These are phyloP conservation scores for Lactarius quietus DNA, from an alignment of 768 basidiomycete species.

Conservation along the genomic window DNA sequence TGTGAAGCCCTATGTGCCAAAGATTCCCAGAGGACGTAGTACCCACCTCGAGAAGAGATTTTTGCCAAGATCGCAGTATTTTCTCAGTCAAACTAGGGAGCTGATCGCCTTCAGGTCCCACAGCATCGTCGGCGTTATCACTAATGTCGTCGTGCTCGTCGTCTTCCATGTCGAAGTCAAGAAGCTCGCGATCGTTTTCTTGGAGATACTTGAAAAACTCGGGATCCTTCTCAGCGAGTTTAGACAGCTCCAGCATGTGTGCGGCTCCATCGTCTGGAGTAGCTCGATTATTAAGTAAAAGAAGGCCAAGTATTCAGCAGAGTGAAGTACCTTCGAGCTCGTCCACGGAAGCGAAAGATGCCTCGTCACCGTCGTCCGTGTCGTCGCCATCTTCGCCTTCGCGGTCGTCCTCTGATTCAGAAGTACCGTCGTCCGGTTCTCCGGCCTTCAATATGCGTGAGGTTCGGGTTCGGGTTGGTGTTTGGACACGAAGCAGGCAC, in stretches of 20 bases:
- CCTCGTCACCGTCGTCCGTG: constrained; percentile 56
- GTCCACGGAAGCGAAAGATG: constrained; percentile 74
- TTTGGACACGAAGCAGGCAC: not conserved
- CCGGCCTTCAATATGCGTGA: constrained; percentile 28
- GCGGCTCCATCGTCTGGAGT: constrained; percentile 60
- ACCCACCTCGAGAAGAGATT: constrained; percentile 75
- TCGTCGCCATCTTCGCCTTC: constrained; percentile 37
- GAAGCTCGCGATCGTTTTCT: constrained; percentile 90
- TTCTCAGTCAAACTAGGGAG: constrained; percentile 62
- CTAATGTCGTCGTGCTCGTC: constrained; percentile 44
- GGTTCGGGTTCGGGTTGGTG: not conserved
- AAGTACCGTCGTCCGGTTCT: constrained; percentile 38
- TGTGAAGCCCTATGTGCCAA: constrained; percentile 33
- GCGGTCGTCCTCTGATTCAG: constrained; percentile 36
- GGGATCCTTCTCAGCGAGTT: constrained; percentile 94
- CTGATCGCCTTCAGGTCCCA: constrained; percentile 42
- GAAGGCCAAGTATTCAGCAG: not conserved
- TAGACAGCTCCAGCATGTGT: constrained; percentile 80
- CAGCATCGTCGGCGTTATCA: constrained; percentile 45
- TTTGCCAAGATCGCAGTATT: constrained; percentile 81
- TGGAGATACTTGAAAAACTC: constrained; percentile 98
- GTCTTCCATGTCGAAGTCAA: constrained; percentile 59
- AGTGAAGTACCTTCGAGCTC: constrained; percentile 60
- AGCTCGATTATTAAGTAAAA: constrained; percentile 7
- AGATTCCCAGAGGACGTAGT: not conserved